A percentile compares a stretch with the other conserved stretches of the same genome.
Evolutionary conservation across 257 asterid species (phyloP).

Genomic region (Marsdenia floribunda): DNA sequence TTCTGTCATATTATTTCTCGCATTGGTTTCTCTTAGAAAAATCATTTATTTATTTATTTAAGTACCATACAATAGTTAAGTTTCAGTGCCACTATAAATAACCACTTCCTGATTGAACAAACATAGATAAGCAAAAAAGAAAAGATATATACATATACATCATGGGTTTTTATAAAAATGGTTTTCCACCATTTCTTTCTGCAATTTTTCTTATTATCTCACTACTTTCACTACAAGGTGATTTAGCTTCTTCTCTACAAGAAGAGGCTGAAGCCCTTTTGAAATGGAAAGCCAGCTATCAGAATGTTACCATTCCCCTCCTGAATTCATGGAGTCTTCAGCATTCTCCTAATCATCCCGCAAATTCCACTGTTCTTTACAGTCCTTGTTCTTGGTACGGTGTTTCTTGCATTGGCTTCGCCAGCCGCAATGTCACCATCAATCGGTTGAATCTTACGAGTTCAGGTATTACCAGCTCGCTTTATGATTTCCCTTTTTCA

Average conservation of each 20-base stretch:
- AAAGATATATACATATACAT: too few relatives aligned
- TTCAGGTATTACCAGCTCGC: conserved; percentile 8
- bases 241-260: not conserved
- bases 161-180: not conserved
- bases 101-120: not conserved
- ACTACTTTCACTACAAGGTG: too few relatives aligned
- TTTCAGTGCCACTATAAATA: too few relatives aligned
- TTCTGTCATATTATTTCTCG: too few relatives aligned
- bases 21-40: too few relatives aligned
- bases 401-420: conserved; percentile 11
- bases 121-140: not conserved
- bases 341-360: not conserved
- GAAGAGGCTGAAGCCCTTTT: conserved; percentile 21
- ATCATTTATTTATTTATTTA: too few relatives aligned
- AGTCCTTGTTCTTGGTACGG: conserved; percentile 21
- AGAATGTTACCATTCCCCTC: not conserved
- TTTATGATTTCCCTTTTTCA: conserved; percentile 19
- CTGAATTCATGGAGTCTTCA: conserved; percentile 21
- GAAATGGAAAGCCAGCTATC: conserved; percentile 19
- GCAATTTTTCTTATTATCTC: not conserved
- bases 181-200: not conserved
- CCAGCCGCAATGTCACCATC: not conserved
- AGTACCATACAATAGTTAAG: too few relatives aligned
- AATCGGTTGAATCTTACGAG: conserved; percentile 17
- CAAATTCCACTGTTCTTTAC: not conserved